Evolutionary conservation across 257 asterid genomes (phyloP).

Genomic region (Solanum rostratum): DNA sequence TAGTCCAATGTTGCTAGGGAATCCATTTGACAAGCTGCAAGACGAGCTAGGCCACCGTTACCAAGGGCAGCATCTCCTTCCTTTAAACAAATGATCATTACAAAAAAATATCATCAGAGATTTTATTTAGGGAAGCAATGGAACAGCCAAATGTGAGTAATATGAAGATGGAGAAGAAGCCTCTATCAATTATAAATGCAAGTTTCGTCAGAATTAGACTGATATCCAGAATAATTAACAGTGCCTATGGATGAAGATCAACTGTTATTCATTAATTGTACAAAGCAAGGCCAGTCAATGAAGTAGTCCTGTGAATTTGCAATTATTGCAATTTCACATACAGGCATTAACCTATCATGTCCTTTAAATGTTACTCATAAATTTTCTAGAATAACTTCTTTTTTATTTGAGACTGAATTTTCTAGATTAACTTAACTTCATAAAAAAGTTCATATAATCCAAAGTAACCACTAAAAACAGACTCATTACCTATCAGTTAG

Average conservation of each 20-base stretch:
- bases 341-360: neutral
- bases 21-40: constrained; percentile 49
- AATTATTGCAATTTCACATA: neutral
- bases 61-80: constrained; percentile 56
- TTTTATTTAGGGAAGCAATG: neutral
- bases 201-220: neutral
- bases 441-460: neutral
- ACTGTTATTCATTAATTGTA: neutral
- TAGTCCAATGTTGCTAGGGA: constrained; percentile 40
- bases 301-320: neutral
- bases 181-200: neutral
- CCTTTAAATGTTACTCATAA: neutral
- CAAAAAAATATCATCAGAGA: neutral
- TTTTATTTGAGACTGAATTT: neutral
- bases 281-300: neutral
- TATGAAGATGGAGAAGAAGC: neutral
- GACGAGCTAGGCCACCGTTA: constrained; percentile 47
- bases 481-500: neutral
- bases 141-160: neutral
- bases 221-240: neutral
- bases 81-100: constrained; percentile 3
- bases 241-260: neutral
- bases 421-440: neutral
- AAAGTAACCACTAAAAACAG: neutral
- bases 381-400: neutral